A percentile compares a stretch with the other conserved stretches of the same genome.
phyloP scores from a whole-genome alignment of 768 basidiomycete species.

The Pisolithus sp. region DNA sequence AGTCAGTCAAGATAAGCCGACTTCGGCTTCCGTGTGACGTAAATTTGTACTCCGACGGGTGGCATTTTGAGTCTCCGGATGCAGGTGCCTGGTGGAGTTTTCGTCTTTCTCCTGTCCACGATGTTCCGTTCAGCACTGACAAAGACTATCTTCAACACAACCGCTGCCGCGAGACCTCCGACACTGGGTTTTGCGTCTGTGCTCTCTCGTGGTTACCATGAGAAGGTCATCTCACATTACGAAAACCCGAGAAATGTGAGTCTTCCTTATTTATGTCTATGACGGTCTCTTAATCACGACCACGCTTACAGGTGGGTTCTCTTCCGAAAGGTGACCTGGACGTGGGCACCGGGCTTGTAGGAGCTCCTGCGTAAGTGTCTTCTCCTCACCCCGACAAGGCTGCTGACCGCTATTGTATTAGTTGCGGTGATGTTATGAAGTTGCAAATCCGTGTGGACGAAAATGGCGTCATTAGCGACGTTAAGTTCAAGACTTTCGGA shows the following conservation, averaged over 20 bases:
- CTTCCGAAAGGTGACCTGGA: conserved; percentile 86
- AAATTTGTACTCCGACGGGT: conserved; percentile 9
- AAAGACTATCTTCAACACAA: conserved; percentile 40
- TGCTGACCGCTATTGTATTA: conserved; percentile 26
- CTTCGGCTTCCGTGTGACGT: conserved; percentile 5
- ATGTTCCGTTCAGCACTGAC: conserved; percentile 67
- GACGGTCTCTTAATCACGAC: conserved; percentile 31
- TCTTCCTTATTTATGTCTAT: conserved; percentile 29
- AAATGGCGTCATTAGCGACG: conserved; percentile 90
- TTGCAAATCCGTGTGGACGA: conserved; percentile 97
- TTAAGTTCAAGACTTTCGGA: conserved; percentile 99
- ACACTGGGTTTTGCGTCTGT: conserved; percentile 42
- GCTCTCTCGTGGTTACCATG: conserved; percentile 74
- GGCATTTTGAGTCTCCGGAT: too few species aligned
- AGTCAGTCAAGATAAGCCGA: conserved; percentile 15
- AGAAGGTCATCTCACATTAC: conserved; percentile 97
- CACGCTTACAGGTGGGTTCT: conserved; percentile 89
- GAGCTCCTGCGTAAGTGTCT: conserved; percentile 82
- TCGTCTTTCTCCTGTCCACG: conserved; percentile 30
- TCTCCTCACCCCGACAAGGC: conserved; percentile 3
- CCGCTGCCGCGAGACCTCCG: conserved; percentile 38
- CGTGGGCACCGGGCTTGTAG: conserved; percentile 97
- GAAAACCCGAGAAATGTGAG: conserved; percentile 94
- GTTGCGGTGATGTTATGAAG: conserved; percentile 99
- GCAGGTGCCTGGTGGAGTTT: background rate